These are phyloP conservation scores for Lactarius deliciosus DNA, from an alignment of 768 basidiomycete genomes.

Conservation along the genomic window DNA sequence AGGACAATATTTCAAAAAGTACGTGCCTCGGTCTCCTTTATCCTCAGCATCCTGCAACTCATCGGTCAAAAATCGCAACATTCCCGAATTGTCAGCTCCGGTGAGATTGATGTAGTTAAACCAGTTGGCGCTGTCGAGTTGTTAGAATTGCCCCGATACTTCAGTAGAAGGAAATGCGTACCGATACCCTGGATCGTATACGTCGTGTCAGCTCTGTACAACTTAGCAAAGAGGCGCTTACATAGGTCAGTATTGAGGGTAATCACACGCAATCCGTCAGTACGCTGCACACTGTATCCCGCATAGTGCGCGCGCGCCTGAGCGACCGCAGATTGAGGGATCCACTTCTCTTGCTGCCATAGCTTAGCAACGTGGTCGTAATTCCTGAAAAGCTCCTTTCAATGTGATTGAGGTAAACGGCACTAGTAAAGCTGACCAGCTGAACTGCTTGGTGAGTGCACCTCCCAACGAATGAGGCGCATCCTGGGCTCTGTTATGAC, in stretches of 20 bases:
- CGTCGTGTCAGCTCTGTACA: constrained; percentile 5
- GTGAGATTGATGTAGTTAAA: constrained; percentile 79
- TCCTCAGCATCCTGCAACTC: constrained; percentile 80
- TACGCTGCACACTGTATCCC: constrained; percentile 66
- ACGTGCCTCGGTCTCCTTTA: constrained; percentile 61
- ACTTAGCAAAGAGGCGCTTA: constrained; percentile 38
- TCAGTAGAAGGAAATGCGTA: constrained; percentile 27
- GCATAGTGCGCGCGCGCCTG: constrained; percentile 68
- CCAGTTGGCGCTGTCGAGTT: constrained; percentile 53
- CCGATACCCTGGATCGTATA: constrained; percentile 29
- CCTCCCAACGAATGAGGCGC: constrained; percentile 59
- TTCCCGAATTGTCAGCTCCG: constrained; percentile 66
- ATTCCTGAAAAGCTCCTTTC: constrained; percentile 47
- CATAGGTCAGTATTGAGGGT: constrained; percentile 78
- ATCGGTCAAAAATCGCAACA: constrained; percentile 75
- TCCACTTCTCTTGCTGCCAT: constrained; percentile 72
- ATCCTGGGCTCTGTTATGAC: constrained; percentile 51
- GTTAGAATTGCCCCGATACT: neutral
- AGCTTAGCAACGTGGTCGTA: constrained; percentile 72
- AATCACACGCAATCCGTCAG: constrained; percentile 67
- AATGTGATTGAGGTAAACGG: neutral
- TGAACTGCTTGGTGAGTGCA: constrained; percentile 56
- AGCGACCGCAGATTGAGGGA: constrained; percentile 54
- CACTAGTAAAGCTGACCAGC: constrained; percentile 46
- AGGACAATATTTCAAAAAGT: constrained; percentile 1